These are phyloP conservation scores for Hylodesmum podocarpum DNA, from an alignment of 306 rosid species.

Conservation along the genomic window DNA sequence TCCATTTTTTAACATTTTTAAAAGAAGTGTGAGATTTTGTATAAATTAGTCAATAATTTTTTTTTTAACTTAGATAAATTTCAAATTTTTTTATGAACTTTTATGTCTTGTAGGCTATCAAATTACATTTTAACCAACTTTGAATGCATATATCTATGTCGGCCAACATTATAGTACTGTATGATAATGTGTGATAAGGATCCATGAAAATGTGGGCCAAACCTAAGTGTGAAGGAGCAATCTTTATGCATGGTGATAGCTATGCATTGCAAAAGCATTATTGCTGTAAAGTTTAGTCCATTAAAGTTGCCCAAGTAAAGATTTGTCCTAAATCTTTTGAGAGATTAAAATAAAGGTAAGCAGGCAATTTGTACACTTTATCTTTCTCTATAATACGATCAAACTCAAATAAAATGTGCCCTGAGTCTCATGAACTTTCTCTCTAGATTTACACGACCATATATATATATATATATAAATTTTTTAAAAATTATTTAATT, in stretches of 20 bases:
- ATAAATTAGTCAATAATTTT: no score
- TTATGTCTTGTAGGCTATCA: background rate
- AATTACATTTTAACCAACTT: background rate
- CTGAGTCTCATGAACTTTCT: background rate
- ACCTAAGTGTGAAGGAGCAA: background rate
- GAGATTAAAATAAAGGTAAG: background rate
- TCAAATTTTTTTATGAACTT: no score
- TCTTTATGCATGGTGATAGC: background rate
- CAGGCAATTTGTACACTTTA: conserved; percentile 10
- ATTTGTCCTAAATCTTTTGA: background rate
- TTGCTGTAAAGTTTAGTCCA: background rate
- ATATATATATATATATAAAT: no score
- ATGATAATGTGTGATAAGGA: background rate
- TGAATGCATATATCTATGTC: no score
- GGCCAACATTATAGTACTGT: background rate
- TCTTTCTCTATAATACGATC: background rate
- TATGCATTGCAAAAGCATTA: background rate
- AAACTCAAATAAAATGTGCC: conserved; percentile 24
- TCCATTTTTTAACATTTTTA: no score
- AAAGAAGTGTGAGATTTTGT: no score
- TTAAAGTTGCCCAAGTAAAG: background rate
- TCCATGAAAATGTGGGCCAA: background rate
- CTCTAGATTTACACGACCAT: background rate
- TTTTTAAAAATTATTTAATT: no score
- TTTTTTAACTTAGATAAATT: no score